Percentiles rank a stretch among this genome's conserved stretches.
These are phyloP conservation scores for Chlamydomonas schloesseri DNA, from an alignment of 139 green algal species.

Conservation along the genomic window DNA sequence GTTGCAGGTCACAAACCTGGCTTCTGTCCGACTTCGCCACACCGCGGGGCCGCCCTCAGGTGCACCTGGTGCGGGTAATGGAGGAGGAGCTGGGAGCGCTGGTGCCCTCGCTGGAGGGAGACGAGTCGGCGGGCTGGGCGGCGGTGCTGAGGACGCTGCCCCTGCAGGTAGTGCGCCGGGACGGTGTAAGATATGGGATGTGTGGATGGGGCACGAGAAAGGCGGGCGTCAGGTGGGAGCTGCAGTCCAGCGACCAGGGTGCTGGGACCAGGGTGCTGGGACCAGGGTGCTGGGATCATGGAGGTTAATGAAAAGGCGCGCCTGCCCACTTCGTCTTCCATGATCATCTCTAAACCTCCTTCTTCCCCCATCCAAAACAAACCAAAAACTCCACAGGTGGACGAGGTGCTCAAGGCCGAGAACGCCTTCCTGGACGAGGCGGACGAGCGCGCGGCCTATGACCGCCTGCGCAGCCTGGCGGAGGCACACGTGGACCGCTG, in stretches of 20 bases:
- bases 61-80: conserved; percentile 31
- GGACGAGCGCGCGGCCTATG: background rate
- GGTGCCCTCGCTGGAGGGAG: conserved; percentile 41
- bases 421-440: conserved; percentile 38
- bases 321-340: too few relatives aligned
- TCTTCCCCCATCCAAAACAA: background rate
- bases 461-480: conserved; percentile 19
- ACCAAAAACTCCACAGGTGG: background rate
- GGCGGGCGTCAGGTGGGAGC: too few relatives aligned
- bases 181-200: too few relatives aligned
- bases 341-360: too few relatives aligned
- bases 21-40: background rate
- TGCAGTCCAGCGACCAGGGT: too few relatives aligned
- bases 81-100: conserved; percentile 42
- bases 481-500: conserved; percentile 38
- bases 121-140: conserved; percentile 24
- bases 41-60: too few relatives aligned
- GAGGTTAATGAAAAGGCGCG: too few relatives aligned
- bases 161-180: conserved; percentile 26
- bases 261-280: too few relatives aligned
- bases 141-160: conserved; percentile 24
- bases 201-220: too few relatives aligned
- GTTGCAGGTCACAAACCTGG: too few relatives aligned
- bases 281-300: too few relatives aligned
- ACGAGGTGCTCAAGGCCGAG: conserved; percentile 52